Conservation (phyloP, 2,329 filamentous ascomycete genomes). For the Stagonosporopsis tanaceti region DNA sequence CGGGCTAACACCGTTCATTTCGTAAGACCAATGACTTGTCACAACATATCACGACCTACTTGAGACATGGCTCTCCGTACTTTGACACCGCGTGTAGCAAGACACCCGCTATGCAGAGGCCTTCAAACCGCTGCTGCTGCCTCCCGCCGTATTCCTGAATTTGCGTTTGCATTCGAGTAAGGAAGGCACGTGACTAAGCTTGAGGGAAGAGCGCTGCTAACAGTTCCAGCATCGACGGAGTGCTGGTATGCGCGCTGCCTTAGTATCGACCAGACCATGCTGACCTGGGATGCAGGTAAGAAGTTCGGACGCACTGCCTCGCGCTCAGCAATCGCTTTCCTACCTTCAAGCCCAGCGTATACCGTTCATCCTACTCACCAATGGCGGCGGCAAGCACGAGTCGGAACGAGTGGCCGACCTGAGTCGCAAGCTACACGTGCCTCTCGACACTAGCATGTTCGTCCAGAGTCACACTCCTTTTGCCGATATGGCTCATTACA, state of each 20-base stretch:
- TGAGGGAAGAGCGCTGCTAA: slow-evolving; percentile 29
- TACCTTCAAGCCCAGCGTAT: slow-evolving; percentile 78
- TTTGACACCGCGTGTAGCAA: background rate
- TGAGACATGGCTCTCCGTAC: slow-evolving; percentile 8
- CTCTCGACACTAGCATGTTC: slow-evolving; percentile 73
- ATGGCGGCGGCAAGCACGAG: slow-evolving; percentile 90
- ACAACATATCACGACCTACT: too few species aligned
- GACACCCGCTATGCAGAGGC: slow-evolving; percentile 25
- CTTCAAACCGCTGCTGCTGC: slow-evolving; percentile 37
- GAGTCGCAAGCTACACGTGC: slow-evolving; percentile 69
- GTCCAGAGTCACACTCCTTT: slow-evolving; percentile 94
- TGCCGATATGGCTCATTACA: slow-evolving; percentile 67
- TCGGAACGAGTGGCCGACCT: slow-evolving; percentile 75
- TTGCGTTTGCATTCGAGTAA: slow-evolving; percentile 67
- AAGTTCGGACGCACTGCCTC: slow-evolving; percentile 78
- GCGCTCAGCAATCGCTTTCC: slow-evolving; percentile 75
- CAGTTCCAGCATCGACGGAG: slow-evolving; percentile 79
- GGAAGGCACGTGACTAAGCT: slow-evolving; percentile 32
- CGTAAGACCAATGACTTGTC: too few species aligned
- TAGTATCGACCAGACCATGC: background rate
- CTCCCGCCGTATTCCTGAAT: slow-evolving; percentile 48
- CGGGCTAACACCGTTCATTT: too few species aligned
- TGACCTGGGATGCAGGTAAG: slow-evolving; percentile 53
- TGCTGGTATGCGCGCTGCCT: slow-evolving; percentile 69
- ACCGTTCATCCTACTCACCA: slow-evolving; percentile 94